Conservation (phyloP, 2,329 filamentous ascomycete species). For the Xylogone sp. region DNA sequence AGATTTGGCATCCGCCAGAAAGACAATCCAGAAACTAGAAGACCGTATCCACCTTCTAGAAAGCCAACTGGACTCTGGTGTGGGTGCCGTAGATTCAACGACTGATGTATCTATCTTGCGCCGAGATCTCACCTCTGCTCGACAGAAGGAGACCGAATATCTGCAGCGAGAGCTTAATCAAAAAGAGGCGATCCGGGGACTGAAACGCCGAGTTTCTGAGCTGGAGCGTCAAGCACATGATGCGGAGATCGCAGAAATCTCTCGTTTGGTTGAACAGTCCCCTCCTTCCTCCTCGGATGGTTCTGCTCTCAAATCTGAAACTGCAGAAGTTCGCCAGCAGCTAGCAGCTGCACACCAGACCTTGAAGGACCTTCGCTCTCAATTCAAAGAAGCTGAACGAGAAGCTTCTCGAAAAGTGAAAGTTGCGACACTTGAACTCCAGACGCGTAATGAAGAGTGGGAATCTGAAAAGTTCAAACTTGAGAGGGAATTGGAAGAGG, state of each 20-base stretch:
- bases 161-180: conserved; percentile 62
- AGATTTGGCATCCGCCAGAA: conserved; percentile 46
- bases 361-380: conserved; percentile 49
- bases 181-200: conserved; percentile 57
- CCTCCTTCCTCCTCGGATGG: conserved; percentile 44
- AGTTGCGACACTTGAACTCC: conserved; percentile 45
- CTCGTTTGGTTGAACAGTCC: conserved; percentile 41
- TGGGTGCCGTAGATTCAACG: conserved; percentile 38
- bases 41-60: conserved; percentile 46
- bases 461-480: conserved; percentile 26
- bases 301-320: conserved; percentile 53
- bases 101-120: conserved; percentile 57
- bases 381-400: conserved; percentile 46
- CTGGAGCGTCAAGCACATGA: conserved; percentile 67
- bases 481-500: conserved; percentile 40
- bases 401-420: conserved; percentile 33
- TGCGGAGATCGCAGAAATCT: conserved; percentile 54
- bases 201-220: conserved; percentile 62
- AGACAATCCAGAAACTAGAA: conserved; percentile 64
- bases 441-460: conserved; percentile 38
- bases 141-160: conserved; percentile 61
- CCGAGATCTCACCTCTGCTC: conserved; percentile 57
- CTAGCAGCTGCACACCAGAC: conserved; percentile 57
- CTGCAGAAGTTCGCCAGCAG: conserved; percentile 56
- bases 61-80: conserved; percentile 28